Base-by-base conservation (phyloP, 352 stramenopile genomes). In the Pythium periplocum region DNA sequence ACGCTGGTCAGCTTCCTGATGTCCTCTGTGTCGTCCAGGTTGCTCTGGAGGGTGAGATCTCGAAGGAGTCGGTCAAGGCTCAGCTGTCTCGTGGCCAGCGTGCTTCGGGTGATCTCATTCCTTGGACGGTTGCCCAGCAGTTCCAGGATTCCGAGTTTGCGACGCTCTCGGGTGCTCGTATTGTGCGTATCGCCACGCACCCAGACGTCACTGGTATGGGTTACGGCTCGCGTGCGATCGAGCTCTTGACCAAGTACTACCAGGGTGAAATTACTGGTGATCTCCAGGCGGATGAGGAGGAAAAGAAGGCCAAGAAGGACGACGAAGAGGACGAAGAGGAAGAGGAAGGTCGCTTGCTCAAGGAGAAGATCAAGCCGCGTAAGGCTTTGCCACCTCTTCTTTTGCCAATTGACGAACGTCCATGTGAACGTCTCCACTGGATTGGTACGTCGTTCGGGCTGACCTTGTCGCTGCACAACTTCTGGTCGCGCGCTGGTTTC, bases 141-240 rank as follows among this genome's bases (percentile, higher is more conserved):
- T 99, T 99, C 79, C 96, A 98, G 70, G 97, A 99, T 78, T 90
- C 84, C 12, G 96, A 98, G 46, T 99, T 99, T 68, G 96, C 95
- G 30, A 78, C 93, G 59, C 87, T 99, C 12, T 98, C 91, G 33
- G 97, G 97, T 38, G 97, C 96, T 3, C 87, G 97, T 48, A 83
- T 99, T 39, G 97, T 99, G 39, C 90, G 97, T 44, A 98, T 99
- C 57, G 97, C 97, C 6, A 98, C 97, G 33, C 96, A 99, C 67
- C 96, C 97, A 4, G 95, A 98, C 45, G 94, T 98, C 32, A 93
- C 79, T 39, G 78, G 90, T 45, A 99, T 99, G 93, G 97, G 97
- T 55, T 99, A 99, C 74, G 97, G 97, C 32, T 96, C 93, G 37
- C 79, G 96, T 35, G 95, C 96, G 6, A 73, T 99, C 51, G 87